Base-by-base conservation (phyloP, 768 basidiomycete species). In the Gelatoporia subvermispora region DNA sequence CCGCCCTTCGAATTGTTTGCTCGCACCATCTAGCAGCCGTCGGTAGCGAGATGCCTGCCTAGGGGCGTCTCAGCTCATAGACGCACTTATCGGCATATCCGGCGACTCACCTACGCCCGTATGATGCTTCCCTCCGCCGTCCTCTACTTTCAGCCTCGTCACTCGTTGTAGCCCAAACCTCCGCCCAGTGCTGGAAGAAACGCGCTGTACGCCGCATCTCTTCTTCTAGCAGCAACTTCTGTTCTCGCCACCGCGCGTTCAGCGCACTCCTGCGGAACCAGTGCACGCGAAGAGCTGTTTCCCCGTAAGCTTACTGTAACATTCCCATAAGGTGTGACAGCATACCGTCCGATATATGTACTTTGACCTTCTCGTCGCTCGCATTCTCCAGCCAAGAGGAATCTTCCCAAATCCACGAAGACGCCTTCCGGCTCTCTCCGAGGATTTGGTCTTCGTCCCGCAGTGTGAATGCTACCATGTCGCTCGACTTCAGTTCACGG, bases 331-430 rank as follows among this genome's bases (percentile, higher is more conserved):
- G 28, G 13, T 31, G 28, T 31, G 7, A 31, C 28, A 11, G 23
- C 36, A 16, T 28, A 47, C 45, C 45, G 2, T 47, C 36, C 3
- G 22, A 8, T n/a, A 35, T 24, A 23, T 23, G 38, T 18, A 15
- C 3, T 9, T 38, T 31, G 5, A 31, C 28, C 28, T 5, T 15
- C 36, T 9, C 16, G 3, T 24, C 24, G 1, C 10, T 16, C 3
- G 18, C 9, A 16, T 35, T 11, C 21, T 38, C 36, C 1, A 36
- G 15, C 35, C 36, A 49, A 18, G 40, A 24, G 36, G 31, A 44
- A 35, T 49, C 48, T 7, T 35, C 42, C 48, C 48, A 49, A 22
- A 49, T 49, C 48, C 48, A 49, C 1, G 42, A 36, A 2, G 48
- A 42, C 4, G 17, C 10, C 13, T 18, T 11, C 7, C 21, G n/a